Percentiles rank a stretch among this genome's conserved stretches.
phyloP scores from a whole-genome alignment of 306 rosid species.

The Neltuma alba region DNA sequence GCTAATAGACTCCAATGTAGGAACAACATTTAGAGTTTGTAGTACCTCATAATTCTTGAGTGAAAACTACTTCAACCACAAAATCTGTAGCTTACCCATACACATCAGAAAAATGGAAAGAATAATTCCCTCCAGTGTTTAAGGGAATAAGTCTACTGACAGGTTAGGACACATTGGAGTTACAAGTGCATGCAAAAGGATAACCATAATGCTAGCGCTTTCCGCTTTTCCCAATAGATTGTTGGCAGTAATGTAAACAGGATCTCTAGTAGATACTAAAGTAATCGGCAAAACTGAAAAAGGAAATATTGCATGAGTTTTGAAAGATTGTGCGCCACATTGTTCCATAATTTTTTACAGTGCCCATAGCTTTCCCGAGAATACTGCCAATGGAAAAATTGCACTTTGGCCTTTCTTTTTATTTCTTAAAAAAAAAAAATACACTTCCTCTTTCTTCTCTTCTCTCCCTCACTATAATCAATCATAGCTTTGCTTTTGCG shows the following conservation, averaged over 20 bases:
- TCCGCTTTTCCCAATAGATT: slow-evolving; percentile 1
- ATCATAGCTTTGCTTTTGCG: too few relatives aligned
- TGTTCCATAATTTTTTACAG: too few relatives aligned
- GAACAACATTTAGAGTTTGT: neutral
- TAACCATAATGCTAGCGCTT: neutral
- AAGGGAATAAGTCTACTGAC: neutral
- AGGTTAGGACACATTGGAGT: neutral
- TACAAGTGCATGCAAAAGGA: neutral
- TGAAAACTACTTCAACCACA: neutral
- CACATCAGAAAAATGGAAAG: neutral
- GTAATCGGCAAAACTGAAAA: neutral
- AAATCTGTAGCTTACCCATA: neutral
- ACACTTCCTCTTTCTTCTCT: too few relatives aligned
- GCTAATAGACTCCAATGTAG: neutral
- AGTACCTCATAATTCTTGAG: neutral
- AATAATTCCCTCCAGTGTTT: neutral
- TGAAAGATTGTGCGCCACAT: too few relatives aligned
- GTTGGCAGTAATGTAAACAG: neutral
- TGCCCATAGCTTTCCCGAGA: neutral
- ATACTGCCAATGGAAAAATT: too few relatives aligned
- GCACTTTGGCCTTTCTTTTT: too few relatives aligned
- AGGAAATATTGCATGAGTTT: too few relatives aligned
- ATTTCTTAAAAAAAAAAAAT: too few relatives aligned
- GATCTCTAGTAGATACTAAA: neutral
- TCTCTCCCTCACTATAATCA: too few relatives aligned